Evolutionary conservation across 306 rosid species (phyloP), one percentile per base, ranked within the genome.

Genomic region (Coriaria nepalensis): DNA sequence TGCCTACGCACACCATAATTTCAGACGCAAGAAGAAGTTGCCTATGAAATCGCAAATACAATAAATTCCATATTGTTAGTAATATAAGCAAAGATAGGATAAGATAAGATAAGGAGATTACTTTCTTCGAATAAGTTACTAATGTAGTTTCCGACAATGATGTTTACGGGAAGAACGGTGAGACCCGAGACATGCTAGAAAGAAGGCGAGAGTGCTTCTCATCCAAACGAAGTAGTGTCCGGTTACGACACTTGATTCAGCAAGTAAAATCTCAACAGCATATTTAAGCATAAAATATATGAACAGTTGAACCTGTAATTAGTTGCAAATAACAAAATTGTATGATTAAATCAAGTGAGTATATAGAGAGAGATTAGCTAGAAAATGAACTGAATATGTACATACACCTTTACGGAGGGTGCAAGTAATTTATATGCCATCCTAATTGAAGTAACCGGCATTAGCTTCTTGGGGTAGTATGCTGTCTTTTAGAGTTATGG

Each of bases 131-230:
- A 87, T 74, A 80, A 75, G 79, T 87, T 83, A 78, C 86, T 76
- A 56, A 87, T 64, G 59, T 83, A 87, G 83, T 46, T 80, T 45
- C 96, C 96, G 37, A 87, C 80, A 11, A 87, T 35, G 62, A 80
- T 63, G 69, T 83, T 87, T n/a, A 87, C 78, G 0, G 96, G 96
- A 58, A 87, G 87, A 55, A 87, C 96, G 9, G 96, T 87, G 69
- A 87, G 60, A 41, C 96, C 96, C 96, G 50, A 87, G 93, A 67
- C 88, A 78, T 13, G 96, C 96, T 56, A 87, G 96, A 72, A 87
- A 87, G 62, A 78, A 55, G n/a, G 96, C 94, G 49, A 87, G 94
- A 4, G 63, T 70, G 66, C 86, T 69, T 7, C 93, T 83, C 37
- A 93, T 65, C 96, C 96, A 87, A 14, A 66, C 46, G 60, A 87